Evolutionary conservation across 345 rosid species (phyloP).

Genomic region (Cochlearia excelsa): DNA sequence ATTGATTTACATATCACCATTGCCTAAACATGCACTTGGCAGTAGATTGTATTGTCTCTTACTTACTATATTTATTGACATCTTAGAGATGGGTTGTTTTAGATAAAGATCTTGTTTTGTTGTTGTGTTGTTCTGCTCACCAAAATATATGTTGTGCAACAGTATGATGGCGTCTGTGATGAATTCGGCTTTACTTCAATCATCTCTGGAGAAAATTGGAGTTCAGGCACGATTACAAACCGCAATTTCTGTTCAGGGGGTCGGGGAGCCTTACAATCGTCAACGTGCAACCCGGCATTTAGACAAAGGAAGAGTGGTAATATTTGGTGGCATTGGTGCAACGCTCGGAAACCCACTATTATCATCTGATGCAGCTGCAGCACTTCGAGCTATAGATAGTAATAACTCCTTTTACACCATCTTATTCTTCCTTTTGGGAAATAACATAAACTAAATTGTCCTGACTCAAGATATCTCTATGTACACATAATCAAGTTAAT

Average conservation of each 20-base stretch:
- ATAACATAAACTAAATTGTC: not conserved
- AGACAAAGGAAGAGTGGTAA: constrained; percentile 90
- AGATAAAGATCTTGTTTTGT: not conserved
- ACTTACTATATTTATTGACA: too few species aligned
- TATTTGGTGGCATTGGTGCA: constrained; percentile 90
- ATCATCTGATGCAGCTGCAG: constrained; percentile 86
- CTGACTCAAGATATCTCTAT: not conserved
- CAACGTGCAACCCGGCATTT: constrained; percentile 78
- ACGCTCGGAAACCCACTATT: constrained; percentile 85
- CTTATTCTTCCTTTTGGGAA: not conserved
- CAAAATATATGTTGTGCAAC: constrained; percentile 24
- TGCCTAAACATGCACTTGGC: too few species aligned
- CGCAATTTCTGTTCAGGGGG: constrained; percentile 63
- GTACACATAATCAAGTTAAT: constrained; percentile 42
- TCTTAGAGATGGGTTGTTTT: too few species aligned
- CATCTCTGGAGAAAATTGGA: constrained; percentile 78
- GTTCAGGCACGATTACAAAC: constrained; percentile 77
- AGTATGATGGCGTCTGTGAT: constrained; percentile 96
- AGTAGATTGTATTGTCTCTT: too few species aligned
- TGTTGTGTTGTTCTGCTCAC: constrained; percentile 21
- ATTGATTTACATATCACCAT: too few species aligned
- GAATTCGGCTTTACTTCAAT: constrained; percentile 82
- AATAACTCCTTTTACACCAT: constrained; percentile 13
- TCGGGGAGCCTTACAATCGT: constrained; percentile 80
- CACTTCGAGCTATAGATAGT: constrained; percentile 88